phyloP scores from a whole-genome alignment of 352 stramenopile species.

The Globisporangium cederbergense region DNA sequence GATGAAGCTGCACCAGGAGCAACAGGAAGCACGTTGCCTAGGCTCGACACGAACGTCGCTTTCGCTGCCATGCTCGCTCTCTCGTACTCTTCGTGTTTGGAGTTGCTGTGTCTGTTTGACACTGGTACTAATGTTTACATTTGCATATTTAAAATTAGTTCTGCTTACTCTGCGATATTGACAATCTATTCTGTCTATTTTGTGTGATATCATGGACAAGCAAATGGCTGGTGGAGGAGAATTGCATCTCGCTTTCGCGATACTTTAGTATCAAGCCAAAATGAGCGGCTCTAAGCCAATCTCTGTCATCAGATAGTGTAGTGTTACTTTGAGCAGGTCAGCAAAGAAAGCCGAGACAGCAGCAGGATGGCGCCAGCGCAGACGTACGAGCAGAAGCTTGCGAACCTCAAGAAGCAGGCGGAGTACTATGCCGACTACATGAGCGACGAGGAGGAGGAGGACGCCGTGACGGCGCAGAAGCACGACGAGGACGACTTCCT shows the following conservation, averaged over 20 bases:
- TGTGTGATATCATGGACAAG: not conserved
- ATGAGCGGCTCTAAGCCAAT: slow-evolving; percentile 5
- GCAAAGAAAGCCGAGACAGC: slow-evolving; percentile 5
- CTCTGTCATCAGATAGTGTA: not conserved
- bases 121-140: not conserved
- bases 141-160: not conserved
- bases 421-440: slow-evolving; percentile 80
- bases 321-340: slow-evolving; percentile 1
- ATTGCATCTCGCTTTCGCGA: not conserved
- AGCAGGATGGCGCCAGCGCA: slow-evolving; percentile 47
- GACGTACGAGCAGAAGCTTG: slow-evolving; percentile 81
- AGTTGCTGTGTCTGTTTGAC: no score
- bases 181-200: not conserved
- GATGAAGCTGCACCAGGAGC: not conserved
- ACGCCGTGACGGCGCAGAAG: slow-evolving; percentile 56
- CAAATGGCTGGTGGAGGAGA: slow-evolving; percentile 15
- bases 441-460: slow-evolving; percentile 74
- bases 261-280: slow-evolving; percentile 3
- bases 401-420: slow-evolving; percentile 61
- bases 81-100: not conserved
- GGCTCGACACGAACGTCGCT: slow-evolving; percentile 40
- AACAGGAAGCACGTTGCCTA: slow-evolving; percentile 28
- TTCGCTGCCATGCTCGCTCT: slow-evolving; percentile 9
- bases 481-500: slow-evolving; percentile 75
- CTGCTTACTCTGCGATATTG: not conserved